phyloP scores from a whole-genome alignment of 2,329 filamentous ascomycete genomes.

The Cercospora beticola region DNA sequence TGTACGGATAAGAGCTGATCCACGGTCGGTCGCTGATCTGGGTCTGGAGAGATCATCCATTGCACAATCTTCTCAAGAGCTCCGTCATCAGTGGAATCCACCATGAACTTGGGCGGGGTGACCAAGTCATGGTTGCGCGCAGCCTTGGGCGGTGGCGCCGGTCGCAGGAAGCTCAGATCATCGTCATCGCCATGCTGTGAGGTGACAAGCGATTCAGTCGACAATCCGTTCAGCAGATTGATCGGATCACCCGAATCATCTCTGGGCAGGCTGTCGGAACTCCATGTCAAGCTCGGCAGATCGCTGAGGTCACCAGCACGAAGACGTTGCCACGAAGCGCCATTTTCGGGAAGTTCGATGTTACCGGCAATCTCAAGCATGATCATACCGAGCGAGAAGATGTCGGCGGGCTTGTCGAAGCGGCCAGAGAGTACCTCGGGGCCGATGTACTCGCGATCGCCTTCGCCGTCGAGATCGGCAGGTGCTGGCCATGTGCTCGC shows the following conservation, averaged over 20 bases:
- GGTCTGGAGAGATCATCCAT: slow-evolving; percentile 82
- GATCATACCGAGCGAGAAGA: slow-evolving; percentile 92
- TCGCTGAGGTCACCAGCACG: slow-evolving; percentile 86
- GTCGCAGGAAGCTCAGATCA: slow-evolving; percentile 41
- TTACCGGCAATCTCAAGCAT: slow-evolving; percentile 94
- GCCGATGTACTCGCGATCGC: slow-evolving; percentile 93
- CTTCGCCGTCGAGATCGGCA: slow-evolving; percentile 79
- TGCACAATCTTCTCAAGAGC: slow-evolving; percentile 81
- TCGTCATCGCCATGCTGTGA: slow-evolving; percentile 40
- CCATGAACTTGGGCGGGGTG: slow-evolving; percentile 83
- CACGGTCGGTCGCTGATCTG: slow-evolving; percentile 69
- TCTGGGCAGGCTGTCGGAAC: slow-evolving; percentile 67
- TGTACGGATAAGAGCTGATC: slow-evolving; percentile 70
- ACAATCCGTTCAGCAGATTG: slow-evolving; percentile 36
- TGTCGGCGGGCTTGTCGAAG: slow-evolving; percentile 86
- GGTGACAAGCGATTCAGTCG: slow-evolving; percentile 30
- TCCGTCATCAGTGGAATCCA: slow-evolving; percentile 67
- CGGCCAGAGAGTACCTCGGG: slow-evolving; percentile 85
- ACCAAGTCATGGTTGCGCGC: slow-evolving; percentile 55
- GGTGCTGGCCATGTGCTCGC: slow-evolving; percentile 76
- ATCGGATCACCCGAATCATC: slow-evolving; percentile 70
- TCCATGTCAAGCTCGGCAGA: slow-evolving; percentile 83
- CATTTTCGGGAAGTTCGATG: slow-evolving; percentile 89
- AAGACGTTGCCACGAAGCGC: slow-evolving; percentile 84
- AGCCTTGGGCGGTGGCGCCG: slow-evolving; percentile 29